Evolutionary conservation across 2,329 filamentous ascomycete species (phyloP).

Genomic region (Dryadomyces quercivorus): DNA sequence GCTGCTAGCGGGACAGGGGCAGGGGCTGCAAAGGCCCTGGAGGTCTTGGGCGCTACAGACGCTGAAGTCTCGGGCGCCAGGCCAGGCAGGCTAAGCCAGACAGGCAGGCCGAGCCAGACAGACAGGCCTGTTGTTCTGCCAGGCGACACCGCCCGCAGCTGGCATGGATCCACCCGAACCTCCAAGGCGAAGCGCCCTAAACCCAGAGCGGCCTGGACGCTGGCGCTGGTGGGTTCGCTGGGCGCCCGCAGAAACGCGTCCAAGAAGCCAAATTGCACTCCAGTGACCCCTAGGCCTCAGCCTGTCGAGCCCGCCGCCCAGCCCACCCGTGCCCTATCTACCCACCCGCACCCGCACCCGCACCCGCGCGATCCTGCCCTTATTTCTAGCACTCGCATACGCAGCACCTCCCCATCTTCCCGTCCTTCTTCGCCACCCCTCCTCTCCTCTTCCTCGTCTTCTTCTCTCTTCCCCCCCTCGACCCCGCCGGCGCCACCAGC

Average conservation of each 20-base stretch:
- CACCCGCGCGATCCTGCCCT: background rate
- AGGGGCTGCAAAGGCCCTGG: background rate
- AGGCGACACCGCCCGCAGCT: slow-evolving; percentile 1
- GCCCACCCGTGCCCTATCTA: background rate
- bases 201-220: slow-evolving; percentile 7
- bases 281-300: background rate
- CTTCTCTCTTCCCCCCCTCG: background rate
- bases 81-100: too few relatives aligned
- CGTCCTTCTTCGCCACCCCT: background rate
- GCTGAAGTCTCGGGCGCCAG: too few relatives aligned
- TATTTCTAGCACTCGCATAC: too few relatives aligned
- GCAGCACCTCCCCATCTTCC: background rate
- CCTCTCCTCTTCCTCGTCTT: background rate
- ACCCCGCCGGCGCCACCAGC: background rate
- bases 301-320: background rate
- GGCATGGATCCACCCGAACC: background rate
- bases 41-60: background rate
- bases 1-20: background rate
- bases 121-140: slow-evolving; percentile 5
- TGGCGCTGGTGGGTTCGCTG: slow-evolving; percentile 3
- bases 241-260: background rate
- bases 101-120: too few relatives aligned
- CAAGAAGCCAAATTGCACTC: background rate
- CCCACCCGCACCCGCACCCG: background rate
- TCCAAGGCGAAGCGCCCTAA: slow-evolving; percentile 4